Conservation (phyloP, 768 basidiomycete species). For the Melanogaster broomeanus region DNA sequence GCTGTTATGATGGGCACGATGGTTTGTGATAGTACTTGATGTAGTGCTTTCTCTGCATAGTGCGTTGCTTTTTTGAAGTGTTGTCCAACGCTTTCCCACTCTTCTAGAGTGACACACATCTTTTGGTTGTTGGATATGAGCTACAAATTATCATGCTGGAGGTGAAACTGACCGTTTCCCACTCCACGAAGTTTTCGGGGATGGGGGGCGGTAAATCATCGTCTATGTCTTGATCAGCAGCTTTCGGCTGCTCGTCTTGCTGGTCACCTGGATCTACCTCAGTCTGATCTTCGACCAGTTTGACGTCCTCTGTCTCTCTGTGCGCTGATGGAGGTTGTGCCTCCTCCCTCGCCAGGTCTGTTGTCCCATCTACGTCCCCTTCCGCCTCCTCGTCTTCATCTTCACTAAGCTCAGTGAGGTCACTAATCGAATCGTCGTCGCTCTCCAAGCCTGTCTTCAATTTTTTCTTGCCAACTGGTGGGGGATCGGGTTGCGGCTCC, state of each 20-base stretch:
- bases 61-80: slow-evolving; percentile 77
- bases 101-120: slow-evolving; percentile 81
- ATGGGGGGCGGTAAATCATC: slow-evolving; percentile 16
- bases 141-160: background rate
- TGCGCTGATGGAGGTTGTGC: background rate
- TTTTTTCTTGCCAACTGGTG: slow-evolving; percentile 9
- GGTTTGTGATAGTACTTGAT: slow-evolving; percentile 62
- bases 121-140: slow-evolving; percentile 28
- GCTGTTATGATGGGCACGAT: slow-evolving; percentile 73
- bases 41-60: slow-evolving; percentile 78
- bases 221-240: background rate
- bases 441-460: slow-evolving; percentile 60
- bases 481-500: slow-evolving; percentile 5
- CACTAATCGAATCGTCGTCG: slow-evolving; percentile 65
- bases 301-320: background rate
- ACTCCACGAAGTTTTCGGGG: slow-evolving; percentile 71
- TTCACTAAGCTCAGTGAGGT: slow-evolving; percentile 73
- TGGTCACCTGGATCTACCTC: slow-evolving; percentile 6
- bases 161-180: slow-evolving; percentile 75
- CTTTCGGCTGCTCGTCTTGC: background rate
- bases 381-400: slow-evolving; percentile 31
- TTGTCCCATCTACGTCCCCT: slow-evolving; percentile 5
- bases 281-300: background rate
- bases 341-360: slow-evolving; percentile 4
- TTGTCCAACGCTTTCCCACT: slow-evolving; percentile 83